Percentiles rank a stretch among this genome's conserved stretches.
Evolutionary conservation across 106 monocot genomes (phyloP).

Genomic region (Iris macrosiphon): DNA sequence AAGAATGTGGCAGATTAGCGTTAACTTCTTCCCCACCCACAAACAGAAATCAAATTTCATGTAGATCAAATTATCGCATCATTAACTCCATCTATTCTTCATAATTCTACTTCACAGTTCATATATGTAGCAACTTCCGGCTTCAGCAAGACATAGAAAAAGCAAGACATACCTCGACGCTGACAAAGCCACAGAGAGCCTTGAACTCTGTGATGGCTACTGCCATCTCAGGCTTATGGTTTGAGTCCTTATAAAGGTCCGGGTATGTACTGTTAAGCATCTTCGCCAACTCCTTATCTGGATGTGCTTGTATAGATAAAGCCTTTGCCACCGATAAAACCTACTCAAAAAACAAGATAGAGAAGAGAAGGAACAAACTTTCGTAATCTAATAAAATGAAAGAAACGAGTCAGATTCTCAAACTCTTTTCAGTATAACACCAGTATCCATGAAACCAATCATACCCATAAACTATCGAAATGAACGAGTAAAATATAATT

Average conservation of each 20-base stretch:
- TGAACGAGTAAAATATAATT: too few species aligned
- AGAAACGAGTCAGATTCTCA: neutral
- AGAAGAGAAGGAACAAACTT: neutral
- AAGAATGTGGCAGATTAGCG: too few species aligned
- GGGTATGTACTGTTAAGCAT: constrained; percentile 56
- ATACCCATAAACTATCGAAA: too few species aligned
- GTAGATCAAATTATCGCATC: too few species aligned
- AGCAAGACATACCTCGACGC: constrained; percentile 34
- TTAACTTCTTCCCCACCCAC: too few species aligned
- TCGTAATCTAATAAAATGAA: neutral
- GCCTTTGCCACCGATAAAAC: constrained; percentile 87
- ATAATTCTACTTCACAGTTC: too few species aligned
- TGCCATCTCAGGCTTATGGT: constrained; percentile 97
- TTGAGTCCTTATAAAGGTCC: constrained; percentile 69
- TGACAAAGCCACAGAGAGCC: constrained; percentile 76
- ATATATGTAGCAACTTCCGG: too few species aligned
- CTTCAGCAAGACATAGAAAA: too few species aligned
- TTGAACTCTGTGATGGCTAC: constrained; percentile 84
- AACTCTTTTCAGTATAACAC: too few species aligned
- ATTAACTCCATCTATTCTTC: too few species aligned
- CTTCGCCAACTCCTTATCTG: constrained; percentile 72
- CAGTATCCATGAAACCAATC: too few species aligned
- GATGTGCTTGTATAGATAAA: constrained; percentile 91
- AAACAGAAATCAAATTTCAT: too few species aligned
- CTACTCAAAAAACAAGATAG: constrained; percentile 24